These are phyloP conservation scores for Talaromyces amestolkiae DNA, from an alignment of 2,329 filamentous ascomycete genomes.

Conservation along the genomic window DNA sequence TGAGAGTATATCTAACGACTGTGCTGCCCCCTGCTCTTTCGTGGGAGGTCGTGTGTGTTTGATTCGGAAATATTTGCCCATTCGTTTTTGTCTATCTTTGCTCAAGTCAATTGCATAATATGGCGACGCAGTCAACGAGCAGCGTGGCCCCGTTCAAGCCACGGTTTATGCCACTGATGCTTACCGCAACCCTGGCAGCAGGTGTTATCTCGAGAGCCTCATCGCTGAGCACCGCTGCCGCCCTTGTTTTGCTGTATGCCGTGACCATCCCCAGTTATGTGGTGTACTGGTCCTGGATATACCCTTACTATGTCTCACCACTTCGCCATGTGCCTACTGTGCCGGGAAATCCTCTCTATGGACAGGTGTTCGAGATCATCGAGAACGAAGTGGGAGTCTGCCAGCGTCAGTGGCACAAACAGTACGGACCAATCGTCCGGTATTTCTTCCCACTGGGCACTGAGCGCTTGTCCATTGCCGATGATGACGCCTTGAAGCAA, in stretches of 20 bases:
- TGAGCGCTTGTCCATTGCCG: constrained; percentile 46
- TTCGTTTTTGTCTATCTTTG: neutral
- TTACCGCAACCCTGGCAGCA: constrained; percentile 19
- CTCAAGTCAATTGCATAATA: constrained; percentile 3
- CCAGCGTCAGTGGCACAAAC: constrained; percentile 44
- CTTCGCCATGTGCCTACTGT: constrained; percentile 46
- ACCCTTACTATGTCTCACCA: constrained; percentile 45
- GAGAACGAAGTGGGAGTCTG: constrained; percentile 43
- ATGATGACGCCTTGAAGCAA: constrained; percentile 46
- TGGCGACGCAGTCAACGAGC: constrained; percentile 10
- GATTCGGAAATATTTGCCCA: too few species aligned
- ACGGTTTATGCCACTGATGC: constrained; percentile 21
- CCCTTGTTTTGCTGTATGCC: constrained; percentile 20
- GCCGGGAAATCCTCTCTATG: constrained; percentile 43
- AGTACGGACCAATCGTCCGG: constrained; percentile 44
- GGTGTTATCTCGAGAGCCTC: constrained; percentile 19
- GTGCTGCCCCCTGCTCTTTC: neutral
- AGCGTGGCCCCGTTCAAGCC: constrained; percentile 18
- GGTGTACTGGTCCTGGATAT: constrained; percentile 32
- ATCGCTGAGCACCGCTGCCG: constrained; percentile 15
- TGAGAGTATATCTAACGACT: constrained; percentile 13
- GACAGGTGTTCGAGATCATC: constrained; percentile 46
- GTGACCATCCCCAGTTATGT: constrained; percentile 23
- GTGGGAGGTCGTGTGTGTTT: too few species aligned
- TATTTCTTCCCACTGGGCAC: constrained; percentile 50